Evolutionary conservation across 495 filamentous ascomycete genomes (phyloP), one percentile per base, ranked within the genome.

Genomic region (Amorphotheca resinae): DNA sequence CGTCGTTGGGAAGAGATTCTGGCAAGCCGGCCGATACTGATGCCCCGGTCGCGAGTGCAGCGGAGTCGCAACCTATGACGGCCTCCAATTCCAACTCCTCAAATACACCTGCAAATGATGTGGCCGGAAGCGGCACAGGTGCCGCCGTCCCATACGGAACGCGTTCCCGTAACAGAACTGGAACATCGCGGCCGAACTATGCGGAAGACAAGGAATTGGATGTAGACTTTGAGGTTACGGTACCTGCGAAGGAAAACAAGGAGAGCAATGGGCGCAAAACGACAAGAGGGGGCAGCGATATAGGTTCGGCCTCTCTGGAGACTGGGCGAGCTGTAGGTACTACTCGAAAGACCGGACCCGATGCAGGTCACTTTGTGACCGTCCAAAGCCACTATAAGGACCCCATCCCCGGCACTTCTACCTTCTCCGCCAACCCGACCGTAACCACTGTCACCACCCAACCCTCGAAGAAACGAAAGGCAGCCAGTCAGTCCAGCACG

Each of bases 131-230:
- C 34, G 56, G 56, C 36, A 41, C 55, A 22, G 61, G 57, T 3
- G 55, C 59, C 34, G 60, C 78, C 6, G 80, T 82, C 36, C 84
- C 86, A 16, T 96, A 99, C 60, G 91, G 38, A 7, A 40, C 38
- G 14, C 38, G 38, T 16, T 40, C 38, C 6, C 38, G 38, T 22
- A 40, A 40, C 23, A 12, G 91, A 47, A 99, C 93, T 31, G 85
- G 82, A 46, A 70, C 68, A 43, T 70, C 84, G 50, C 82, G 91
- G 48, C 77, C 80, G 36, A 98, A 98, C 60, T 98, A 98, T 62
- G 93, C 91, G 22, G 91, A 98, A 64, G 93, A 98, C 63, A 82
- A 81, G 56, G 91, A 95, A 54, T 65, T 86, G 50, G 93, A 96
- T 48, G 75, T 85, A 63, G 91, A 98, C 30, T 72, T 82, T 41